Evolutionary conservation across 108 stramenopile genomes (phyloP).

Genomic region (Pseudonitzschia multistriata): DNA sequence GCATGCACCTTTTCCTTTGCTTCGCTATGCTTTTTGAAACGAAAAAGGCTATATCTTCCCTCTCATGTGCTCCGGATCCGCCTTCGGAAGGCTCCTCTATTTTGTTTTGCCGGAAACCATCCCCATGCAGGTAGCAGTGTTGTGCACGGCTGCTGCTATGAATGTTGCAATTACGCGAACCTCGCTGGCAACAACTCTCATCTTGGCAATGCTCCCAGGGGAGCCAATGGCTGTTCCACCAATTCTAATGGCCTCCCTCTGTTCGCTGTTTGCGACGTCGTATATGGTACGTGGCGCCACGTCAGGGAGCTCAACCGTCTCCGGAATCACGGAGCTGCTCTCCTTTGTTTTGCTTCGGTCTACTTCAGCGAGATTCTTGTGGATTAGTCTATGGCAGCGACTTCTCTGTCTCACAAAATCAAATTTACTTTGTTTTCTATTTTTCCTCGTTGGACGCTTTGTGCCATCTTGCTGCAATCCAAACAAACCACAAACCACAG

Average conservation of each 20-base stretch:
- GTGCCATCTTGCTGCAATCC: background rate
- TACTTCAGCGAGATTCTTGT: background rate
- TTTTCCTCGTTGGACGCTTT: background rate
- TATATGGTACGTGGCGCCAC: slow-evolving; percentile 37
- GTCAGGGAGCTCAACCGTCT: background rate
- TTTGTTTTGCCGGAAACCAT: slow-evolving; percentile 39
- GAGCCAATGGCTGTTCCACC: slow-evolving; percentile 53
- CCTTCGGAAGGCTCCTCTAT: slow-evolving; percentile 52
- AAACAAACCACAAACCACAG: background rate
- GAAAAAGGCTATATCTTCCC: slow-evolving; percentile 57
- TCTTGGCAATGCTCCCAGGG: slow-evolving; percentile 52
- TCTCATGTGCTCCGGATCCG: slow-evolving; percentile 54
- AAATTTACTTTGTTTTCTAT: background rate
- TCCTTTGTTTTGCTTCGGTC: no score
- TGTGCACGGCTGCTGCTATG: slow-evolving; percentile 61
- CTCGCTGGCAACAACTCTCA: slow-evolving; percentile 52
- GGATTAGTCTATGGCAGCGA: background rate
- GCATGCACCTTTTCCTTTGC: background rate
- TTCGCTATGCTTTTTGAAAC: background rate
- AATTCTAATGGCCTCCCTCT: slow-evolving; percentile 52
- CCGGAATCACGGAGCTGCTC: background rate
- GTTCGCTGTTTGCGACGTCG: slow-evolving; percentile 52
- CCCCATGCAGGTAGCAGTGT: slow-evolving; percentile 35
- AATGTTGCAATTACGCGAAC: slow-evolving; percentile 74
- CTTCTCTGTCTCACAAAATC: background rate